These are phyloP conservation scores for Lunasporangiospora selenospora DNA, from an alignment of 192 early-diverging fungal species.

Conservation along the genomic window DNA sequence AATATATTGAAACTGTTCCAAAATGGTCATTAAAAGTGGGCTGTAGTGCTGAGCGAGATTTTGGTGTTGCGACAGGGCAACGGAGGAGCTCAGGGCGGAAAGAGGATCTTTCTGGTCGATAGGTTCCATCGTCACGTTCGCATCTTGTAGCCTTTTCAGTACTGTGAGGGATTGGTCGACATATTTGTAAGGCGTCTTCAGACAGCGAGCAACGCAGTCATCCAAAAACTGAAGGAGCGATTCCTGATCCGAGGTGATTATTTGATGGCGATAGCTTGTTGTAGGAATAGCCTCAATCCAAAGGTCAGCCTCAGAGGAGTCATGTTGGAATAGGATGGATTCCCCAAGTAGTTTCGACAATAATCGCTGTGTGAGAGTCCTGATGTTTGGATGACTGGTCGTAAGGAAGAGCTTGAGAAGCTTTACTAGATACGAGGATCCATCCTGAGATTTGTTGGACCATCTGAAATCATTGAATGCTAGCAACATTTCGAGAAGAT, in stretches of 20 bases:
- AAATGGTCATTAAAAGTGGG: slow-evolving; percentile 53
- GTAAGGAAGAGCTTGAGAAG: slow-evolving; percentile 61
- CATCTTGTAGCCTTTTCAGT: slow-evolving; percentile 49
- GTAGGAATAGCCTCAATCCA: slow-evolving; percentile 65
- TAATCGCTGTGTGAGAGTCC: slow-evolving; percentile 44
- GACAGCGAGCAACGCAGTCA: slow-evolving; percentile 64
- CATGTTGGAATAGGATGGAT: slow-evolving; percentile 64
- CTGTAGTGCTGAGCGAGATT: slow-evolving; percentile 53
- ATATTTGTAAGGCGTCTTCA: slow-evolving; percentile 64
- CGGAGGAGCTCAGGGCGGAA: no score
- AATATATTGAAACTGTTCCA: slow-evolving; percentile 52
- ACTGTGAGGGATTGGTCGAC: slow-evolving; percentile 62
- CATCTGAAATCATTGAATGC: slow-evolving; percentile 73
- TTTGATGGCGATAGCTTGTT: slow-evolving; percentile 29
- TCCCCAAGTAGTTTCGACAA: slow-evolving; percentile 58
- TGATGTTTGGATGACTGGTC: slow-evolving; percentile 55
- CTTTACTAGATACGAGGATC: slow-evolving; percentile 56
- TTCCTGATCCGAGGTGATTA: slow-evolving; percentile 35
- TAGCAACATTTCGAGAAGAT: slow-evolving; percentile 66
- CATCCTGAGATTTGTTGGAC: slow-evolving; percentile 62
- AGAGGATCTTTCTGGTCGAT: no score
- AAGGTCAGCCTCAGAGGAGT: slow-evolving; percentile 58
- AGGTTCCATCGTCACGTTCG: no score
- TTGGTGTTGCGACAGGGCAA: slow-evolving; percentile 10
- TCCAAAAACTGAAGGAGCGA: slow-evolving; percentile 69